Conservation (phyloP, 306 rosid genomes). For the Begonia peltatifolia region DNA sequence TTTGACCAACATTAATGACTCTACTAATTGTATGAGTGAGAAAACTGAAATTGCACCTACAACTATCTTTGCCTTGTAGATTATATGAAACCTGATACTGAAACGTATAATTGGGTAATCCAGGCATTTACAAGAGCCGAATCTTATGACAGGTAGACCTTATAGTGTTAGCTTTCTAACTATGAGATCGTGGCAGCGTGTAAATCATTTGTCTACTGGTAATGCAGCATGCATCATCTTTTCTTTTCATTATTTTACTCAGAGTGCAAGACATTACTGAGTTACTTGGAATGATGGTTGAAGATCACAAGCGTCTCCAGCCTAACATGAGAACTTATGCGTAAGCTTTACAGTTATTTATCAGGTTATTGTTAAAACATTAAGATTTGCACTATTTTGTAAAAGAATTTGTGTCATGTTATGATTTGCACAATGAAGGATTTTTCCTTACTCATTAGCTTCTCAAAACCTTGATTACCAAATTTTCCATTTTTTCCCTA, state of each 20-base stretch:
- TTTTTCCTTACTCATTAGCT: no score
- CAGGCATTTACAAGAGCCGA: constrained; percentile 98
- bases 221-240: neutral
- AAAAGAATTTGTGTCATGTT: no score
- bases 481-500: no score
- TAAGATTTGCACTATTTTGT: no score
- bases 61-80: constrained; percentile 30
- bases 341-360: constrained; percentile 25
- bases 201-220: neutral
- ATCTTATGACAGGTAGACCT: constrained; percentile 80
- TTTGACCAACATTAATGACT: no score
- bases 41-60: neutral
- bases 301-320: constrained; percentile 78
- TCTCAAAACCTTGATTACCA: no score
- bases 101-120: constrained; percentile 96
- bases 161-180: neutral
- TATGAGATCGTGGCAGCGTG: neutral
- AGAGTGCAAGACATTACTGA: constrained; percentile 99
- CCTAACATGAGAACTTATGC: constrained; percentile 81
- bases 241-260: constrained; percentile 5
- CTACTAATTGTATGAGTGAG: no score
- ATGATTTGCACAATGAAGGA: no score
- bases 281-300: constrained; percentile 95
- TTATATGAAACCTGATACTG: constrained; percentile 86
- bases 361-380: no score